Base-by-base conservation (phyloP, 2,329 filamentous ascomycete species). In the Atkinsonella hypoxylon region DNA sequence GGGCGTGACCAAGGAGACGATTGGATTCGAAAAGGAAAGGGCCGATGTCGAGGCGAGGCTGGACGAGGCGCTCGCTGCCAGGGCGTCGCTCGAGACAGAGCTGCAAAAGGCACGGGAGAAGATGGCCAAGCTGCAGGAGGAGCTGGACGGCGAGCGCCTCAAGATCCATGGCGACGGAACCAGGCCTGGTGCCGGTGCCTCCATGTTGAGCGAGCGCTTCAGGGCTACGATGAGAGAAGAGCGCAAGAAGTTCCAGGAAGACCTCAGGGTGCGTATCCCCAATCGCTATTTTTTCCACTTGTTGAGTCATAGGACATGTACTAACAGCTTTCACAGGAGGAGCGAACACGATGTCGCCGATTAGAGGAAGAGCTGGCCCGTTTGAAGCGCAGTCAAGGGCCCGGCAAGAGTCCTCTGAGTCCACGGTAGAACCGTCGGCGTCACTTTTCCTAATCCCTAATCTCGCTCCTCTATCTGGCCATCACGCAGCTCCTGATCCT, bases 151-250 rank as follows among this genome's bases (percentile, higher is more conserved):
- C 34, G 73, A 76, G 63, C 65, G 68, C 50, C 67, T 78, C 54
- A 74, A 69, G 65, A 70, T 64, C n/a, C 60, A 59, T 15, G 59
- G 62, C 6, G 65, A 61, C 2, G 59, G 63, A 2, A 62, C 60
- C 7, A 64, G 64, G 49, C 56, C 62, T 3, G 66, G 72, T 6
- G 67, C 67, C 0, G 75, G 75, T 2, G 75, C 75, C 12, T 68
- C 68, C 9, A 70, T 77, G 69, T 66, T 78, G 55, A 78, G 75
- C 59, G 75, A 78, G 64, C 75, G 78, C 63, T 78, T 78, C 65
- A 64, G 75, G 45, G 66, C 70, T 8, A 76, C 73, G 20, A 77
- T 78, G 75, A 72, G 75, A 57, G 74, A 76, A 60, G 75, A 78
- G 66, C 70, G 75, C 56, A 77, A 71, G 67, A 76, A 72, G 63